Base-by-base conservation (phyloP, 78 protist species). In the Polysphondylium violaceum region DNA sequence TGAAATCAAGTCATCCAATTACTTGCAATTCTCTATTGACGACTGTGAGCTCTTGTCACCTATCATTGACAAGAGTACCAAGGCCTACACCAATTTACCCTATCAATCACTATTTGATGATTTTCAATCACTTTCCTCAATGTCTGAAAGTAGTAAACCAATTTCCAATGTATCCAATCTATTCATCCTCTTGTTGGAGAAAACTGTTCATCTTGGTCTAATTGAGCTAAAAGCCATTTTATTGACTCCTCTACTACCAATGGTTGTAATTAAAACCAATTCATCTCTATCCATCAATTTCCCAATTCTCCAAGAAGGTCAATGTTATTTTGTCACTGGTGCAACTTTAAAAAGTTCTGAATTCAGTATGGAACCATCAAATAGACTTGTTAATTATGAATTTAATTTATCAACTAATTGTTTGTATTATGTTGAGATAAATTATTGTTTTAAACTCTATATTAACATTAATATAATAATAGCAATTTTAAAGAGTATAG, bases 21-120 rank as follows among this genome's bases (percentile, higher is more conserved):
- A 55, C 29, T 1, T 83, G 9, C 72, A 83, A 25, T 83, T 83
- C 29, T 83, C 91, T 7, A 83, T 83, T 59, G 38, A 38, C 8
- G 91, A 83, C 43, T 83, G 91, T 31, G 63, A 69, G 3, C 11
- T 83, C 56, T 0, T 83, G 2, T 35, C 91, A 36, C 76, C 76
- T 23, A 33, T 50, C 0, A 5, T 36, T 25, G 12, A 29, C 25
- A 29, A 29, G 9, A 59, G 31, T 17, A 59, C 19, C 19, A n/a
- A 31, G 23, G 11, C 14, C 17, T 40, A 43, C 23, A 33, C 29
- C 21, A 69, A 69, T 43, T 25, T 69, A 43, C 76, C 76, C 38
- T 69, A 43, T 27, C 76, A 69, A 69, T 8, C 27, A n/a, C 51
- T 50, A 72, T 50, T 72, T 50, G 19, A 72, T 29, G 43, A 44